Conservation (phyloP, 176 grass and related monocot genomes). For the Bromus sterilis region DNA sequence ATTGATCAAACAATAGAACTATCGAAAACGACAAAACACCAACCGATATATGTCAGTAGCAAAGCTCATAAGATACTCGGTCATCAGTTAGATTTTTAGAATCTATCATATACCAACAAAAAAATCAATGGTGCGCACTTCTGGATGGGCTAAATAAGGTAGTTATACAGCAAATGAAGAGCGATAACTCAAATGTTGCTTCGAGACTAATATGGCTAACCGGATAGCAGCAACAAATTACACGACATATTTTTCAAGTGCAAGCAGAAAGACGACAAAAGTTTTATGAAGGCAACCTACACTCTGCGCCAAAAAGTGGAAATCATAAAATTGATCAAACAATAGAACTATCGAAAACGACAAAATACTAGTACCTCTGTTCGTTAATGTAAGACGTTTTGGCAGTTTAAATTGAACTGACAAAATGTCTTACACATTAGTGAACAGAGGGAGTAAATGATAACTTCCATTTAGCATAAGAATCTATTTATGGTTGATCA, state of each 20-base stretch:
- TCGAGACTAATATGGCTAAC: not conserved
- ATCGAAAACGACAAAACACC: not conserved
- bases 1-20: not conserved
- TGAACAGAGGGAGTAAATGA: no score
- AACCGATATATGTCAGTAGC: not conserved
- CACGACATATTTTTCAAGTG: not conserved
- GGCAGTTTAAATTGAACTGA: no score
- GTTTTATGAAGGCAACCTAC: not conserved
- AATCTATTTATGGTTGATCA: not conserved
- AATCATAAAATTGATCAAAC: not conserved
- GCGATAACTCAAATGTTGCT: not conserved
- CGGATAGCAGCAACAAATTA: not conserved
- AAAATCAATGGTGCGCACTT: not conserved
- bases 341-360: not conserved
- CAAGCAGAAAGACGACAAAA: not conserved
- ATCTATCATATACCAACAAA: not conserved
- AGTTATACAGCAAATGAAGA: not conserved
- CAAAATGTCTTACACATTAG: no score
- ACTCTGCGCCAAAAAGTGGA: not conserved
- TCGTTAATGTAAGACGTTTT: no score
- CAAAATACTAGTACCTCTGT: not conserved
- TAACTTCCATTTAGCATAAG: not conserved
- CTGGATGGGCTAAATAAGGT: not conserved
- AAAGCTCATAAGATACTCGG: not conserved
- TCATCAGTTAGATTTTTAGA: not conserved